Percentiles rank a stretch among this genome's conserved stretches.
Evolutionary conservation across 305 asterid species (phyloP).

Genomic region (Fraxinus greggii): DNA sequence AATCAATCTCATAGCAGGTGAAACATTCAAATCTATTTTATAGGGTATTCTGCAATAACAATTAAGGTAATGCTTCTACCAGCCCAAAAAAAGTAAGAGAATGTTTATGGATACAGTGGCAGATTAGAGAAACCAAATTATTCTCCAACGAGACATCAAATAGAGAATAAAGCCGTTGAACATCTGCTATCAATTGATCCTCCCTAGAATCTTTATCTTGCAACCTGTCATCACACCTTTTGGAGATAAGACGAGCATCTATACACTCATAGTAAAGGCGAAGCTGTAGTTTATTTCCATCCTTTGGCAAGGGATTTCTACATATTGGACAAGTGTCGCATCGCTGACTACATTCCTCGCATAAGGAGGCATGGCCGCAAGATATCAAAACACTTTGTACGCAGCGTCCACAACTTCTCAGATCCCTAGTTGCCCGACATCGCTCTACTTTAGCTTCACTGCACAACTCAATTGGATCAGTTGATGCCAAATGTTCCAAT

Average conservation of each 20-base stretch:
- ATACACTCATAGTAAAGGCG: slow-evolving; percentile 87
- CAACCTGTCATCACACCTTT: slow-evolving; percentile 72
- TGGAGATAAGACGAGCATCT: slow-evolving; percentile 85
- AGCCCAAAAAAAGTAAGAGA: slow-evolving; percentile 22
- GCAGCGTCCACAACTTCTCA: slow-evolving; percentile 82
- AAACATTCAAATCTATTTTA: slow-evolving; percentile 6
- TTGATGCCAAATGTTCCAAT: slow-evolving; percentile 68
- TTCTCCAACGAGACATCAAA: slow-evolving; percentile 92
- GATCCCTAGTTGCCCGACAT: slow-evolving; percentile 94
- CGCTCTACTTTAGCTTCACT: slow-evolving; percentile 92
- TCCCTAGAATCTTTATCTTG: slow-evolving; percentile 60
- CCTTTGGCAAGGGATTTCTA: slow-evolving; percentile 62
- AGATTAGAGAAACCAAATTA: slow-evolving; percentile 75
- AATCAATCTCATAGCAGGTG: slow-evolving; percentile 14
- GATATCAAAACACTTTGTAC: slow-evolving; percentile 69
- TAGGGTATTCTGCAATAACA: not conserved
- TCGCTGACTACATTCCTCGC: slow-evolving; percentile 92
- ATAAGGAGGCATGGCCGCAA: slow-evolving; percentile 90
- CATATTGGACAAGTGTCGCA: slow-evolving; percentile 94
- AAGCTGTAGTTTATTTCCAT: slow-evolving; percentile 54
- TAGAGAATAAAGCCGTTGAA: slow-evolving; percentile 71
- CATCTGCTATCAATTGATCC: slow-evolving; percentile 61
- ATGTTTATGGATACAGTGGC: slow-evolving; percentile 82
- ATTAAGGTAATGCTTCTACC: not conserved
- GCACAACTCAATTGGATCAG: slow-evolving; percentile 80